A percentile compares a stretch with the other conserved stretches of the same genome.
Evolutionary conservation across 83 land plant species (phyloP).

Genomic region (Isoetes engelmannii): DNA sequence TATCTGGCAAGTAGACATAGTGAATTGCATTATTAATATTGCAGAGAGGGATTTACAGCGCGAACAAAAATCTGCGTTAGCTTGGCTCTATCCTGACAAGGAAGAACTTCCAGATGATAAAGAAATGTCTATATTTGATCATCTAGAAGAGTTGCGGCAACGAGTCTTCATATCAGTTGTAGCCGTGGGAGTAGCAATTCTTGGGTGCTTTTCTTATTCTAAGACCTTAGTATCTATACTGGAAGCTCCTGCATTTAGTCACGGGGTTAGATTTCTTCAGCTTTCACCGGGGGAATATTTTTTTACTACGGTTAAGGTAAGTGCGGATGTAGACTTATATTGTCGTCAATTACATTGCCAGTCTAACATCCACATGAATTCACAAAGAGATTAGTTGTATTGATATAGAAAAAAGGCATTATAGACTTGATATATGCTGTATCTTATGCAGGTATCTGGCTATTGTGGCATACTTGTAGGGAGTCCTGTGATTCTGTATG

Average conservation of each 20-base stretch:
- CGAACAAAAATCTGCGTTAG: no score
- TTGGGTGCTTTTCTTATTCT: conserved; percentile 84
- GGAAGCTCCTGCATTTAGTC: conserved; percentile 82
- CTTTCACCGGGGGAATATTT: conserved; percentile 98
- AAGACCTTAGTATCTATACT: conserved; percentile 73
- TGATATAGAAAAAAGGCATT: not conserved
- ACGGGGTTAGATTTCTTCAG: conserved; percentile 89
- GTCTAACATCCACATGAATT: not conserved
- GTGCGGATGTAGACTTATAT: no score
- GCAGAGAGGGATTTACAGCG: no score
- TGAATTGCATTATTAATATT: no score
- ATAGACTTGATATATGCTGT: not conserved
- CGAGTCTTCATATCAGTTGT: conserved; percentile 76
- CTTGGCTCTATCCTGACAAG: conserved; percentile 83
- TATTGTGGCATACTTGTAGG: conserved; percentile 90
- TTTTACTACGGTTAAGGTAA: conserved; percentile 93
- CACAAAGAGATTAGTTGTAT: not conserved
- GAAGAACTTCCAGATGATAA: conserved; percentile 97
- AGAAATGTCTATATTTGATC: conserved; percentile 94
- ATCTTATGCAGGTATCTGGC: conserved; percentile 80
- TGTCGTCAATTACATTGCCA: not conserved
- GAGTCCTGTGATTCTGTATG: conserved; percentile 89
- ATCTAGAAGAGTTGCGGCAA: conserved; percentile 84
- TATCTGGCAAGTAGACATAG: no score
- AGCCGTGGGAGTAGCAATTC: conserved; percentile 89